Conservation (phyloP, 345 rosid species). For the Dipteronia sinensis region DNA sequence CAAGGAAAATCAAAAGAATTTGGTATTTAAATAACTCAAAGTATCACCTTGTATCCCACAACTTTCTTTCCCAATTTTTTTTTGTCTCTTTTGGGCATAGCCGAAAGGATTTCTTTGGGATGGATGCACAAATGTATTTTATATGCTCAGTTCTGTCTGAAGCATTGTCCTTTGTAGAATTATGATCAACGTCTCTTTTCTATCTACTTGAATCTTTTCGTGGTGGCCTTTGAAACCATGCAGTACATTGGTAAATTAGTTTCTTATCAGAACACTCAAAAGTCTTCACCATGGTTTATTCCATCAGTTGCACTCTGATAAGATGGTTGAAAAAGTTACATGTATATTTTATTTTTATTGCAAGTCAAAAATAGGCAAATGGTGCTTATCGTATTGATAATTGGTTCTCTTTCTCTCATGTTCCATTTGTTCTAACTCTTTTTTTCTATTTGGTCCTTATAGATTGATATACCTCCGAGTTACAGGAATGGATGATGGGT, state of each 20-base stretch:
- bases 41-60: not conserved
- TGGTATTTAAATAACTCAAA: not conserved
- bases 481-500: slow-evolving; percentile 91
- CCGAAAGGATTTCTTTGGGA: not conserved
- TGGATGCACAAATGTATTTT: not conserved
- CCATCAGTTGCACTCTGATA: not conserved
- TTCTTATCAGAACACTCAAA: not conserved
- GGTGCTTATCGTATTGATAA: not conserved
- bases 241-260: not conserved
- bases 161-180: not conserved
- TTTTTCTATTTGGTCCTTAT: slow-evolving; percentile 29
- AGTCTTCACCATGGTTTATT: not conserved
- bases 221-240: slow-evolving; percentile 1
- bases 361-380: not conserved
- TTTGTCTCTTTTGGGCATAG: not conserved
- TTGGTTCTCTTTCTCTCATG: not conserved
- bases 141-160: not conserved
- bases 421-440: not conserved
- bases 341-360: not conserved
- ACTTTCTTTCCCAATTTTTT: not conserved
- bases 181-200: not conserved
- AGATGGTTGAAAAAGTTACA: slow-evolving; percentile 11
- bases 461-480: slow-evolving; percentile 90
- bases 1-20: not conserved
- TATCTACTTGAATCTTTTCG: not conserved